Evolutionary conservation across 1,284 basidiomycete species (phyloP).

Genomic region (Fomitopsis schrenkii): DNA sequence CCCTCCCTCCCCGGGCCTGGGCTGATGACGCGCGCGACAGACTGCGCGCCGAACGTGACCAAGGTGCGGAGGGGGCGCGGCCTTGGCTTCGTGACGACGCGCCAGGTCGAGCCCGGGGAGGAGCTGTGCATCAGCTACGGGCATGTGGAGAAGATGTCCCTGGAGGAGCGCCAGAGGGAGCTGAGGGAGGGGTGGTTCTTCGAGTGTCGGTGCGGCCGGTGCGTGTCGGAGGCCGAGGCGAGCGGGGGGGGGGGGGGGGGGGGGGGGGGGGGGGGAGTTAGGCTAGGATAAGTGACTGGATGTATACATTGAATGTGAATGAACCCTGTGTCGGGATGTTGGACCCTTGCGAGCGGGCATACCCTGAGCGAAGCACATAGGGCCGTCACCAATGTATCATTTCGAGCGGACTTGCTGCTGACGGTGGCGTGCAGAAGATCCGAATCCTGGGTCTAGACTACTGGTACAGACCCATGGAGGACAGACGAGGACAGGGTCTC

Average conservation of each 20-base stretch:
- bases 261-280: no score
- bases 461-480: background rate
- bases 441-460: background rate
- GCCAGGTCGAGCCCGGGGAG: constrained; percentile 18
- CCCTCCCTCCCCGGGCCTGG: constrained; percentile 10
- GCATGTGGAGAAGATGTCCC: constrained; percentile 23
- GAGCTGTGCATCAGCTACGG: constrained; percentile 32
- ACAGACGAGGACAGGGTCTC: background rate
- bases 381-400: no score
- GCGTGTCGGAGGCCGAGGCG: constrained; percentile 16
- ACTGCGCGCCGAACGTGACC: constrained; percentile 55
- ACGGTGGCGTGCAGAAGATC: background rate
- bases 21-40: constrained; percentile 26
- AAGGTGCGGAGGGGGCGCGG: constrained; percentile 44
- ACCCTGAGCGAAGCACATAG: no score
- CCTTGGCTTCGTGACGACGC: constrained; percentile 45
- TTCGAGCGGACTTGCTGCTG: no score
- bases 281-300: background rate
- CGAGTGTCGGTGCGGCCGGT: constrained; percentile 25
- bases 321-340: no score
- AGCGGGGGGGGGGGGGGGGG: background rate
- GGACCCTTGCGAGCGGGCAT: no score
- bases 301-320: no score
- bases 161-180: constrained; percentile 21
- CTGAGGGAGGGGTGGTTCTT: constrained; percentile 30